Percentiles rank a stretch among this genome's conserved stretches.
Conservation (phyloP, 441 rosid genomes). For the Syzygium malaccense region DNA sequence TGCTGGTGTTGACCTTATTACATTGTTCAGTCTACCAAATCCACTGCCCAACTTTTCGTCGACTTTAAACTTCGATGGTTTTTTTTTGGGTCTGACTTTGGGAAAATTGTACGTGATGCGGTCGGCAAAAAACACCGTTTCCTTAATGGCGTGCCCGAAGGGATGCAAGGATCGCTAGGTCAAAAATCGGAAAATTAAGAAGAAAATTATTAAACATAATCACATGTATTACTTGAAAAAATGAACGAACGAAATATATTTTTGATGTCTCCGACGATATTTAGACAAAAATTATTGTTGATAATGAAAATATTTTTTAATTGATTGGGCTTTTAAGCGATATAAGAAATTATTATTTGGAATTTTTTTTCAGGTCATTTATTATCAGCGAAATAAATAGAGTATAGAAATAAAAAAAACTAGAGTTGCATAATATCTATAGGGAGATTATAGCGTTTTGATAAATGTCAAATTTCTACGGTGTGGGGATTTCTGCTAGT, state of each 20-base stretch:
- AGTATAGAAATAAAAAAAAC: not conserved
- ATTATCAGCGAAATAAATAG: rapidly evolving
- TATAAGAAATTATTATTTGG: not conserved
- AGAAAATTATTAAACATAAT: rapidly evolving
- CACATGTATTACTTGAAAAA: rapidly evolving
- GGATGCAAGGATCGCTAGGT: not conserved
- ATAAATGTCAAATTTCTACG: too few species aligned
- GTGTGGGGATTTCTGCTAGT: not conserved
- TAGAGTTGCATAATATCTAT: not conserved
- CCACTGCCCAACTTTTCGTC: not conserved
- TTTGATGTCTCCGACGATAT: not conserved
- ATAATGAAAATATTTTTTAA: not conserved
- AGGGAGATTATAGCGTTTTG: not conserved
- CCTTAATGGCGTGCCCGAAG: not conserved
- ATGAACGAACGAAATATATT: not conserved
- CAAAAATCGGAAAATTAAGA: not conserved
- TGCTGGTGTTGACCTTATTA: not conserved
- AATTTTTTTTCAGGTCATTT: not conserved
- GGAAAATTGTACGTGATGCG: not conserved
- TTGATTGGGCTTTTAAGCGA: not conserved
- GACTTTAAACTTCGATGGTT: not conserved
- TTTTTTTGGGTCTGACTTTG: not conserved
- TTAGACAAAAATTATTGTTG: not conserved
- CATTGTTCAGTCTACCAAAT: not conserved
- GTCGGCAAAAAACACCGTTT: not conserved